These are phyloP conservation scores for Schrenkiella parvula DNA, from an alignment of 345 rosid genomes.

Conservation along the genomic window DNA sequence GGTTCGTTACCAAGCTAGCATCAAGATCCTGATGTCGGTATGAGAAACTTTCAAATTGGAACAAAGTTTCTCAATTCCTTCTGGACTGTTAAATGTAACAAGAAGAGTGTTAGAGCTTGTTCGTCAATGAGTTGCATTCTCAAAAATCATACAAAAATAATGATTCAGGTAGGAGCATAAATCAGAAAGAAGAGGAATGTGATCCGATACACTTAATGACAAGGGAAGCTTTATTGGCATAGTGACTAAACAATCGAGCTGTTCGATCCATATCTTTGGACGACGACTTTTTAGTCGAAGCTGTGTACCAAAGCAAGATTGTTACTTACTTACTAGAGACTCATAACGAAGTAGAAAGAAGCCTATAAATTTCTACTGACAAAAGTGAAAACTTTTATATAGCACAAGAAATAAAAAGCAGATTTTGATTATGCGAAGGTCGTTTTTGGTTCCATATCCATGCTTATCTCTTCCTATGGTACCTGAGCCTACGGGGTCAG, in stretches of 20 bases:
- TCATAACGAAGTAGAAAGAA: too few relatives aligned
- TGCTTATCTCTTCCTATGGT: not conserved
- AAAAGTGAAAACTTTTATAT: too few relatives aligned
- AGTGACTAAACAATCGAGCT: constrained; percentile 58
- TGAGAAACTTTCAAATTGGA: constrained; percentile 77
- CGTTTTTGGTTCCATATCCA: too few relatives aligned
- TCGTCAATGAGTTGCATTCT: too few relatives aligned
- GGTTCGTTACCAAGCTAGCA: constrained; percentile 86
- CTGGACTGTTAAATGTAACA: constrained; percentile 61
- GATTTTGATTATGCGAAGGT: too few relatives aligned
- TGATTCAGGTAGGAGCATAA: too few relatives aligned
- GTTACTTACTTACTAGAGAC: not conserved
- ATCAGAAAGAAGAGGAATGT: not conserved
- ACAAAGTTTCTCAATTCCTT: constrained; percentile 88
- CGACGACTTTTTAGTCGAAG: constrained; percentile 73
- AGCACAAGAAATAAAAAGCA: too few relatives aligned
- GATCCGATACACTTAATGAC: constrained; percentile 50
- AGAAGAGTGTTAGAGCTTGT: not conserved
- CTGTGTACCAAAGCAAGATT: constrained; percentile 40
- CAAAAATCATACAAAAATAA: too few relatives aligned
- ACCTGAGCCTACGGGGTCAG: constrained; percentile 92
- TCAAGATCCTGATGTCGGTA: constrained; percentile 88
- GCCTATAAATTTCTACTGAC: too few relatives aligned
- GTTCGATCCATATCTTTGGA: constrained; percentile 87
- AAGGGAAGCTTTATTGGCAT: constrained; percentile 65